Evolutionary conservation across 345 rosid genomes (phyloP).

Genomic region (Euphorbia tirucalli): DNA sequence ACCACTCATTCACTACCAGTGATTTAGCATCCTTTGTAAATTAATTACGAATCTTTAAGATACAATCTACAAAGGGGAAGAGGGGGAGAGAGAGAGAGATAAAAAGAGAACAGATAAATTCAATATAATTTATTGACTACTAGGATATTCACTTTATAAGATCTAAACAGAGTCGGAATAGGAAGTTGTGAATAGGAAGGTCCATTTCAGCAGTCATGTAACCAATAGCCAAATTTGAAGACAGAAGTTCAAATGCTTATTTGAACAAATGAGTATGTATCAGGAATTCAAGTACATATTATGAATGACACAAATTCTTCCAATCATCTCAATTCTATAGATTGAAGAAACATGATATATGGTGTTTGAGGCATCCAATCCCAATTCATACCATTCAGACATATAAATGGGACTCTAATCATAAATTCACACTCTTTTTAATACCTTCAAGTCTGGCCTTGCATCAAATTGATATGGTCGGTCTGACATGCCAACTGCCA

Average conservation of each 20-base stretch:
- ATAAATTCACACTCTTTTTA: constrained; percentile 8
- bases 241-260: not conserved
- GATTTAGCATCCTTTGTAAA: not conserved
- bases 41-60: not conserved
- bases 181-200: not conserved
- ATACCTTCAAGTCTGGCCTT: constrained; percentile 77
- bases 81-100: too few relatives aligned
- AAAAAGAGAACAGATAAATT: not conserved
- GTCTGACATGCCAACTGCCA: constrained; percentile 95
- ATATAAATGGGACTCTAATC: not conserved
- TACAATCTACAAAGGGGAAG: not conserved
- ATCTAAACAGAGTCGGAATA: not conserved
- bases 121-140: not conserved
- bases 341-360: not conserved
- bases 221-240: not conserved
- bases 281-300: constrained; percentile 2
- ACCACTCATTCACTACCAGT: not conserved
- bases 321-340: not conserved
- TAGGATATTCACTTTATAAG: not conserved
- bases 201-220: not conserved
- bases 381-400: not conserved
- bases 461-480: constrained; percentile 57
- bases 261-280: not conserved
- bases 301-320: not conserved
- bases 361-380: not conserved